phyloP scores from a whole-genome alignment of 2,329 filamentous ascomycete species.

The Stagonosporopsis cucurbitacearum region DNA sequence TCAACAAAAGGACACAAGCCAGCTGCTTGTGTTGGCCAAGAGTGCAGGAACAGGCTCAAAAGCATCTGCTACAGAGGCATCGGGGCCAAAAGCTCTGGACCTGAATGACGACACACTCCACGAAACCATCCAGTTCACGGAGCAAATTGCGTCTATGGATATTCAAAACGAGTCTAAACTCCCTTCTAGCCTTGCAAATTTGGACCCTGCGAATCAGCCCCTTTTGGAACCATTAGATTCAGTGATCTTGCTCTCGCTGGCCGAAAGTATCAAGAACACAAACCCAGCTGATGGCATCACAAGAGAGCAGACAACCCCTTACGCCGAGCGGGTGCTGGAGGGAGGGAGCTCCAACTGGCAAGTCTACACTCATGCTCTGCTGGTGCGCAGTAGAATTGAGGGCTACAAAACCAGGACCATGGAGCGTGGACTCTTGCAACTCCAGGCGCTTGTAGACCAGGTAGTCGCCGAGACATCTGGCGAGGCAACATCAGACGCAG shows the following conservation, averaged over 20 bases:
- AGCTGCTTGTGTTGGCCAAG: constrained; percentile 88
- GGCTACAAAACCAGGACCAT: constrained; percentile 84
- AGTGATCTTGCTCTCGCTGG: constrained; percentile 78
- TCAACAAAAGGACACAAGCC: constrained; percentile 80
- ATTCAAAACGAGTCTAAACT: constrained; percentile 59
- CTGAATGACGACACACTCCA: constrained; percentile 93
- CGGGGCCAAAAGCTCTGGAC: constrained; percentile 71
- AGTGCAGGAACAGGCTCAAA: constrained; percentile 58
- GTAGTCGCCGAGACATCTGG: constrained; percentile 82
- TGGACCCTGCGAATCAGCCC: constrained; percentile 83
- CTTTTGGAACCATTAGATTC: constrained; percentile 84
- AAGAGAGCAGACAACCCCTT: constrained; percentile 91
- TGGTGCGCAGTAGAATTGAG: constrained; percentile 90
- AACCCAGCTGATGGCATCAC: constrained; percentile 85
- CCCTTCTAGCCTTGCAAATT: constrained; percentile 64
- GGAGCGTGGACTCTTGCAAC: constrained; percentile 86
- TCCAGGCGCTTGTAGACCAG: constrained; percentile 95
- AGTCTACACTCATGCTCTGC: constrained; percentile 90
- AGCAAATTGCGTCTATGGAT: constrained; percentile 54
- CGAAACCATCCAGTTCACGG: constrained; percentile 82
- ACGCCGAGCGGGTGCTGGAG: constrained; percentile 83
- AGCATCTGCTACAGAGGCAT: constrained; percentile 28
- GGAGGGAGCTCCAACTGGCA: constrained; percentile 97
- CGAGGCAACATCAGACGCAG: constrained; percentile 31
- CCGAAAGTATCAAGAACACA: constrained; percentile 89